Evolutionary conservation across 345 rosid species (phyloP), one percentile per base, ranked within the genome.

Genomic region (Dimocarpus longan): DNA sequence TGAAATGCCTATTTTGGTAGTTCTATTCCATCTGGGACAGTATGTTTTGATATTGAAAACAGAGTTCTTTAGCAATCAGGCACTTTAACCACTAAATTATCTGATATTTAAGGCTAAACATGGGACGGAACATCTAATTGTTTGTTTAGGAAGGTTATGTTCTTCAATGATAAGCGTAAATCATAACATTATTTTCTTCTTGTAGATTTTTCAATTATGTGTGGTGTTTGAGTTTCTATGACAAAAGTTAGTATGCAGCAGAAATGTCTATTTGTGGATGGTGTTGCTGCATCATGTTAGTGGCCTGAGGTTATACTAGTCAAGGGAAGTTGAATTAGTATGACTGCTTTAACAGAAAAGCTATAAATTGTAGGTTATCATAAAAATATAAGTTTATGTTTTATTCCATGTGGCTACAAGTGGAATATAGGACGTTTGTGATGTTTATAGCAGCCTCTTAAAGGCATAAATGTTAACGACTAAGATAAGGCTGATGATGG

Each of bases 41-140:
- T 42, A 8, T 57, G 37, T 40, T 39, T 56, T 19, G 32, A 21
- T n/a, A 22, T 73, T 62, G 57, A 56, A 44, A 74, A 64, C 78
- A 74, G 69, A 46, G 63, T 65, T 66, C 71, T 66, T 16, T 56
- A 65, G 18, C 48, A 65, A 28, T 28, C 64, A 75, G 22, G 16
- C 26, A 63, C 42, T 43, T 24, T 63, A 44, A 57, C 59, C 15
- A 5, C 76, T 5, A 24, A n/a, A 32, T 75, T 44, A 10, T 19
- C n/a, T 50, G 37, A 66, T 60, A 22, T 21, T 21, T n/a, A 22
- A 21, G 65, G 28, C 65, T n/a, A 60, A 21, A 60, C 28, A 22
- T 60, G 65, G 10, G 28, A 60, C 5, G 2, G 22, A 60, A 60
- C 10, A 8, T 60, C 10, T 60, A 22, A 16, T 54, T 60, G 12